These are phyloP conservation scores for Lanmaoa rubissima DNA, from an alignment of 768 basidiomycete genomes.

Conservation along the genomic window DNA sequence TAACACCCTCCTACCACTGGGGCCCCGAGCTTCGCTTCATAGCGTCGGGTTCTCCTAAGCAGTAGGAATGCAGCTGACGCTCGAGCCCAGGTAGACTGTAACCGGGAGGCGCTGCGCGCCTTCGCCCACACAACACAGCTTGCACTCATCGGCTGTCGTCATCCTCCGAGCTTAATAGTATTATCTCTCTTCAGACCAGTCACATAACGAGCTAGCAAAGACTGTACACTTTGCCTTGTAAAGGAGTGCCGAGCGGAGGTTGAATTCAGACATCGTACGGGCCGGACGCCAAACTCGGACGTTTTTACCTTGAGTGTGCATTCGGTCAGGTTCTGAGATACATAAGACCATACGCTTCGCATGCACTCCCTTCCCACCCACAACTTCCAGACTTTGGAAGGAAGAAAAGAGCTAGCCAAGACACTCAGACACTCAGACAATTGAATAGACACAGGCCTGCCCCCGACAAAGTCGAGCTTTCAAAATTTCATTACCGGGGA, in stretches of 20 bases:
- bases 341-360: not conserved
- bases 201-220: no score
- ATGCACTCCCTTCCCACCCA: not conserved
- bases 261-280: no score
- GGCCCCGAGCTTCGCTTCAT: no score
- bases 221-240: no score
- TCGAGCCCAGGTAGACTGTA: not conserved
- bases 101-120: not conserved
- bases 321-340: not conserved
- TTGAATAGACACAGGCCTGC: no score
- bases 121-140: not conserved
- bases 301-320: not conserved
- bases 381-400: not conserved
- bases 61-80: not conserved
- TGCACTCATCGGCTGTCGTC: no score
- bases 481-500: not conserved
- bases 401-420: not conserved
- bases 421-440: not conserved
- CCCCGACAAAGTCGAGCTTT: not conserved
- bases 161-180: no score
- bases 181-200: no score
- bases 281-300: not conserved
- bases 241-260: no score
- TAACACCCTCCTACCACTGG: no score
- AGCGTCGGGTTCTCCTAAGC: no score